These are phyloP conservation scores for Cairneyella variabilis DNA, from an alignment of 495 filamentous ascomycete genomes.

Conservation along the genomic window DNA sequence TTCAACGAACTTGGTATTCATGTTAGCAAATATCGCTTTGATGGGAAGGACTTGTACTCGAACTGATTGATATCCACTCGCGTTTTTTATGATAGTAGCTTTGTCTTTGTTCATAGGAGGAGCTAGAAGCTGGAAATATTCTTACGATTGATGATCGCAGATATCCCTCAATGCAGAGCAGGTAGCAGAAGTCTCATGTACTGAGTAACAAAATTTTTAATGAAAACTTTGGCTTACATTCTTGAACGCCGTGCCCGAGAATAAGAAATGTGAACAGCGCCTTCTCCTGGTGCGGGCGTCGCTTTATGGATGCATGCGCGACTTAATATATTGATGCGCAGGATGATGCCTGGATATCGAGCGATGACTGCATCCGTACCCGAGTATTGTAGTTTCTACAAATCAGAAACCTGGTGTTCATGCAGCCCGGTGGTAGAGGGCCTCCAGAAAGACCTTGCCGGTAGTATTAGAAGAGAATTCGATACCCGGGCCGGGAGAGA, in stretches of 20 bases:
- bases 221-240: no score
- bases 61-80: not conserved
- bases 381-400: conserved; percentile 1
- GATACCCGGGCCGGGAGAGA: not conserved
- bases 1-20: not conserved
- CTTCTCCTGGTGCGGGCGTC: no score
- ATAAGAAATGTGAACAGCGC: no score
- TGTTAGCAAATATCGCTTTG: not conserved
- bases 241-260: no score
- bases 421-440: conserved; percentile 12
- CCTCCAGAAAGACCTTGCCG: no score
- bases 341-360: not conserved
- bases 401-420: conserved; percentile 6
- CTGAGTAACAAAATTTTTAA: no score
- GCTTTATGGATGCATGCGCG: no score
- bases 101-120: not conserved
- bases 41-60: not conserved
- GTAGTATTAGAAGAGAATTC: no score
- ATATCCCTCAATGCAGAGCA: no score
- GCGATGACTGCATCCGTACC: conserved; percentile 12
- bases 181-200: no score
- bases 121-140: no score
- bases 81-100: not conserved
- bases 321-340: conserved; percentile 2
- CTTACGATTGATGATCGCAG: no score